Evolutionary conservation across 371 early-diverging fungal genomes (phyloP).

Genomic region (Synchytrium microbalum): DNA sequence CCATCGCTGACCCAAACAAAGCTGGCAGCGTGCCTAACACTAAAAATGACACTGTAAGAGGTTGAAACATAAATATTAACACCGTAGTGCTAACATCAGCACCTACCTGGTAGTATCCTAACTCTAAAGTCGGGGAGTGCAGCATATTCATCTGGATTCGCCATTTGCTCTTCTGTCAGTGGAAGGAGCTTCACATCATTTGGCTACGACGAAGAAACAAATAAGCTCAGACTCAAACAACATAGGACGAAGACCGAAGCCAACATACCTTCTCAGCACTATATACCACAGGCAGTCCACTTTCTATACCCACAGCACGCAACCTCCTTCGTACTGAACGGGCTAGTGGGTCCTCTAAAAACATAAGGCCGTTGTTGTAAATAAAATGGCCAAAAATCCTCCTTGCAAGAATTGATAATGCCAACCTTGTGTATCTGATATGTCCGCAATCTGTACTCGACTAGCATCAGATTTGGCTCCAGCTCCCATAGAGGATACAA

Average conservation of each 20-base stretch:
- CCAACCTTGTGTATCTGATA: constrained; percentile 81
- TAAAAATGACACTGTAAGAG: constrained; percentile 51
- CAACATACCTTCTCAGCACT: constrained; percentile 89
- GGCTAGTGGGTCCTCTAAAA: constrained; percentile 86
- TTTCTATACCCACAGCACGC: constrained; percentile 57
- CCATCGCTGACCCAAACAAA: constrained; percentile 88
- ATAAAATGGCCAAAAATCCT: no score
- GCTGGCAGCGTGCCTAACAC: constrained; percentile 89
- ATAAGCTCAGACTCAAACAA: no score
- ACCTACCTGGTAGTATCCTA: constrained; percentile 39
- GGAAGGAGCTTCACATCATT: constrained; percentile 68
- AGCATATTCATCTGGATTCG: constrained; percentile 79
- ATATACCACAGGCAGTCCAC: constrained; percentile 80
- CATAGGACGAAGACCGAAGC: no score
- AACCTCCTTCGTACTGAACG: constrained; percentile 70
- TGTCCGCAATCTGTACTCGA: constrained; percentile 88
- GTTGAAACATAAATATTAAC: constrained; percentile 3
- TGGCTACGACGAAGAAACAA: no score
- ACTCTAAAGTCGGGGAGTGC: constrained; percentile 82
- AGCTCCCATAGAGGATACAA: constrained; percentile 90
- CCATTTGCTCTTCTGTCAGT: constrained; percentile 58
- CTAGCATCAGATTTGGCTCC: constrained; percentile 92
- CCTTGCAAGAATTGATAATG: no score
- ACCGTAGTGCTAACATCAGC: neutral
- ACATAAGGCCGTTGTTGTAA: no score